A percentile compares a stretch with the other conserved stretches of the same genome.
Evolutionary conservation across 306 rosid genomes (phyloP).

Genomic region (Dalbergia cochinchinensis): DNA sequence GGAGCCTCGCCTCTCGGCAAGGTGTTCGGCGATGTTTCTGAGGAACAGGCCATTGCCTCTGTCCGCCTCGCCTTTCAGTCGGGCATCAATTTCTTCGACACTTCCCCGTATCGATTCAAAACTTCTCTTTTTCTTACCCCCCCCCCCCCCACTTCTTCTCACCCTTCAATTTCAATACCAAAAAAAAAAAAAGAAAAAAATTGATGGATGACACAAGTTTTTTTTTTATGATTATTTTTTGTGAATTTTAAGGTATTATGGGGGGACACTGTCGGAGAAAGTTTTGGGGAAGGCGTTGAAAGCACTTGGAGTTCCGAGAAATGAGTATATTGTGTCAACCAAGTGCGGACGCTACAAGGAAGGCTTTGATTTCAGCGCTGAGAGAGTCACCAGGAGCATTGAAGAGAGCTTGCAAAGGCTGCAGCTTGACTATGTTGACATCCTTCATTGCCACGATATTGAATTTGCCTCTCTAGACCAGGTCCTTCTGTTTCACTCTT

Average conservation of each 20-base stretch:
- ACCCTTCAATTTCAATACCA: background rate
- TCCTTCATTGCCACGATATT: conserved; percentile 93
- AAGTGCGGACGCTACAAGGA: conserved; percentile 89
- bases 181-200: too few species aligned
- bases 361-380: conserved; percentile 91
- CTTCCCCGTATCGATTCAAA: conserved; percentile 71
- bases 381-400: conserved; percentile 80
- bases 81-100: conserved; percentile 94
- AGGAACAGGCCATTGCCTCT: conserved; percentile 70
- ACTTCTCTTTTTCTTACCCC: background rate
- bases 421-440: conserved; percentile 90
- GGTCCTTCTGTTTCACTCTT: conserved; percentile 46
- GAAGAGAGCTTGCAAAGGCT: conserved; percentile 93
- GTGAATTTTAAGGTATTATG: conserved; percentile 66
- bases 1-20: conserved; percentile 98
- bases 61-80: conserved; percentile 78
- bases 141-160: background rate
- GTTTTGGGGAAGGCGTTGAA: conserved; percentile 82
- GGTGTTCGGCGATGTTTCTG: conserved; percentile 79
- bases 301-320: conserved; percentile 76
- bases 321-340: conserved; percentile 80
- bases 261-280: conserved; percentile 85
- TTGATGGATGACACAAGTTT: background rate
- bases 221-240: background rate
- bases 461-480: conserved; percentile 88